Evolutionary conservation across 306 rosid species (phyloP).

Genomic region (Castanea mollissima): DNA sequence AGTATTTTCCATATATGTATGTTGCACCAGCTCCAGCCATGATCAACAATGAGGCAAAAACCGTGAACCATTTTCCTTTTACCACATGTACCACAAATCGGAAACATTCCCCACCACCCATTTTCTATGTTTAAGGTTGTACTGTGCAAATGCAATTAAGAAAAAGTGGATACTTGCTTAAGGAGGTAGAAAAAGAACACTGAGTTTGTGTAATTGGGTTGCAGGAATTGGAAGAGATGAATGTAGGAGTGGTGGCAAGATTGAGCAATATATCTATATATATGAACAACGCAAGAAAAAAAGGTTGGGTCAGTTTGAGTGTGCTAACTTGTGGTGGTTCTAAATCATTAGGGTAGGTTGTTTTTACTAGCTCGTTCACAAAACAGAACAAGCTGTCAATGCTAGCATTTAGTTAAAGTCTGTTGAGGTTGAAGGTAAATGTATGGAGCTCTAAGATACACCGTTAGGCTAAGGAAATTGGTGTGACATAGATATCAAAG

Average conservation of each 20-base stretch:
- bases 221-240: too few relatives aligned
- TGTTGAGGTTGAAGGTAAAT: neutral
- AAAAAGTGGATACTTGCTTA: too few relatives aligned
- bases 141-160: neutral
- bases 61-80: constrained; percentile 44
- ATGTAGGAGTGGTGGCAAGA: neutral
- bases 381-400: neutral
- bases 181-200: too few relatives aligned
- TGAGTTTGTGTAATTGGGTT: too few relatives aligned
- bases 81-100: constrained; percentile 7
- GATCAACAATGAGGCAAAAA: constrained; percentile 45
- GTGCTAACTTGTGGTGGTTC: neutral
- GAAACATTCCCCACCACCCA: neutral
- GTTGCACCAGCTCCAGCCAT: constrained; percentile 52
- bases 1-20: constrained; percentile 39
- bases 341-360: neutral
- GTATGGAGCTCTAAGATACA: neutral
- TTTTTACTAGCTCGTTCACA: neutral
- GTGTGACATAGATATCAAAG: too few relatives aligned
- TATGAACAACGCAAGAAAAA: neutral
- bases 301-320: neutral
- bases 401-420: neutral
- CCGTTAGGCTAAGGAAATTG: neutral
- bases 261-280: neutral
- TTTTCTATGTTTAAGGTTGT: neutral